Evolutionary conservation across 2,329 filamentous ascomycete species (phyloP).

Genomic region (Fusarium metavorans): DNA sequence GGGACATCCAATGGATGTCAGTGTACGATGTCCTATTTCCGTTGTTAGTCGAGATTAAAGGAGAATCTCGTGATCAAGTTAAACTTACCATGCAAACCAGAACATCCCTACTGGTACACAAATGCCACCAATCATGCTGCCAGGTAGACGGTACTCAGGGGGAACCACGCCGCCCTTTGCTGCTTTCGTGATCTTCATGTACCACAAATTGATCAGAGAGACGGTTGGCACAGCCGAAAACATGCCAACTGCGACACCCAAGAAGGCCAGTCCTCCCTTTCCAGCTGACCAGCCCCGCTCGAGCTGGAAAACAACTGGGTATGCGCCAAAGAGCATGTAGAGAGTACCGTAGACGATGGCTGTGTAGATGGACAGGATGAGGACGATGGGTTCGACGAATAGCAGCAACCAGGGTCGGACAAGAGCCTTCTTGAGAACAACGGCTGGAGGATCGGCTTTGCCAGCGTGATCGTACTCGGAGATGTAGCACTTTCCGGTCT

Average conservation of each 20-base stretch:
- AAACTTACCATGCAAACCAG: slow-evolving; percentile 72
- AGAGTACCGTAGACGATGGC: slow-evolving; percentile 67
- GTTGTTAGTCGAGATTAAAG: not conserved
- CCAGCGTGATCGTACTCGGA: slow-evolving; percentile 60
- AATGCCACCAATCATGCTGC: slow-evolving; percentile 69
- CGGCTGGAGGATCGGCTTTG: slow-evolving; percentile 54
- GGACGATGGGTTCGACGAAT: slow-evolving; percentile 74
- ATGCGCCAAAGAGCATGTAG: slow-evolving; percentile 67
- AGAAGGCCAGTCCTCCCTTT: slow-evolving; percentile 70
- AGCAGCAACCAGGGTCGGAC: slow-evolving; percentile 73
- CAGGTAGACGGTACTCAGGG: slow-evolving; percentile 72
- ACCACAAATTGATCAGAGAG: slow-evolving; percentile 65
- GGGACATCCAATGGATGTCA: slow-evolving; percentile 67
- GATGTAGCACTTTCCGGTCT: slow-evolving; percentile 67
- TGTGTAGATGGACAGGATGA: slow-evolving; percentile 73
- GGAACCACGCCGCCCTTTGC: slow-evolving; percentile 66
- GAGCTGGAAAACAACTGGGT: slow-evolving; percentile 72
- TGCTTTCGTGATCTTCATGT: slow-evolving; percentile 55
- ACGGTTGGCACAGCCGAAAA: slow-evolving; percentile 64
- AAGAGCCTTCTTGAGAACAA: slow-evolving; percentile 67
- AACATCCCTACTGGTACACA: slow-evolving; percentile 71
- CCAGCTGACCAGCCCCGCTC: slow-evolving; percentile 67
- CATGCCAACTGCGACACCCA: slow-evolving; percentile 76
- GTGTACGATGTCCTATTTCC: slow-evolving; percentile 33
- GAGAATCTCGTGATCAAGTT: fast-evolving